phyloP scores from a whole-genome alignment of 73 alveolate genomes.

The Effrenium voratum region DNA sequence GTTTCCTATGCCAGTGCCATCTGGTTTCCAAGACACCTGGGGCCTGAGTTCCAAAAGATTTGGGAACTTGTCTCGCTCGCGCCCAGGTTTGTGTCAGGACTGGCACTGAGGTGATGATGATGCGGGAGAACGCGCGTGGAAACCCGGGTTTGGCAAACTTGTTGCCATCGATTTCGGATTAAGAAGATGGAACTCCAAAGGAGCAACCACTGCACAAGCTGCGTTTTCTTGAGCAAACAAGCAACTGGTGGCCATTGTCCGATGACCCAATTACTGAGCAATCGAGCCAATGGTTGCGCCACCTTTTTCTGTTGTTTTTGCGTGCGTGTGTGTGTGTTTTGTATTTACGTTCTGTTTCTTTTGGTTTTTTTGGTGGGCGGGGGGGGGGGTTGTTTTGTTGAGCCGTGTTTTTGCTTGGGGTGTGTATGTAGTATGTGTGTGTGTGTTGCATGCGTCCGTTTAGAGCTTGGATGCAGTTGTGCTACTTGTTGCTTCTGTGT shows the following conservation, averaged over 20 bases:
- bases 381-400: neutral
- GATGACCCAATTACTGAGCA: neutral
- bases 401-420: neutral
- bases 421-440: neutral
- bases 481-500: neutral
- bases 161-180: neutral
- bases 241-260: neutral
- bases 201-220: too few species aligned
- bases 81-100: constrained; percentile 70
- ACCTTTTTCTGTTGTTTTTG: too few species aligned
- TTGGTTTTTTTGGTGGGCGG: neutral
- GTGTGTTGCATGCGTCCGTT: too few species aligned
- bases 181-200: too few species aligned
- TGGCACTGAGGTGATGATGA: constrained; percentile 90
- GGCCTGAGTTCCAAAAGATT: too few species aligned
- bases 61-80: too few species aligned
- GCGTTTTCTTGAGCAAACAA: too few species aligned
- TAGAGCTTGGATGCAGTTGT: neutral
- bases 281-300: too few species aligned
- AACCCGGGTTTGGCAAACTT: neutral
- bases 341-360: too few species aligned
- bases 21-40: too few species aligned
- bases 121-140: constrained; percentile 63
- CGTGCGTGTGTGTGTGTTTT: too few species aligned
- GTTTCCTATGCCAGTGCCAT: too few species aligned